Conservation (phyloP, 352 stramenopile species). For the Phytophthora multivora region DNA sequence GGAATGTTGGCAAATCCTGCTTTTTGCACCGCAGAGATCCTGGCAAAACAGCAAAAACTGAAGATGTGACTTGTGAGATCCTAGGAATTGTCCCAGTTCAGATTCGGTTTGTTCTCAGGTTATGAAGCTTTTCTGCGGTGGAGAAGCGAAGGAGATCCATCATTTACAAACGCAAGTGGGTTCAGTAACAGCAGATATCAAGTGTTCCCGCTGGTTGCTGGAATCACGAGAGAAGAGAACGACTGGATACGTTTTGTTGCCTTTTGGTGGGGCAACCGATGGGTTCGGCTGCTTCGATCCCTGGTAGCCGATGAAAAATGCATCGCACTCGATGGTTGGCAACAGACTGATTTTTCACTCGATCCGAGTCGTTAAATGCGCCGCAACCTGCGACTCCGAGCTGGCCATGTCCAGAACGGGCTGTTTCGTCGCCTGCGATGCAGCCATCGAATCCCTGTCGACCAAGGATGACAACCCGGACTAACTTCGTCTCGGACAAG, state of each 20-base stretch:
- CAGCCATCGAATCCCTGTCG: conserved; percentile 3
- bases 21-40: background rate
- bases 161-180: background rate
- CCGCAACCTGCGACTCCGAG: background rate
- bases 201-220: background rate
- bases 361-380: too few relatives aligned
- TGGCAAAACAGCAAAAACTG: conserved; percentile 8
- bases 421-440: conserved; percentile 20
- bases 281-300: background rate
- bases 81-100: conserved; percentile 5
- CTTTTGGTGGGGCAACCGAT: conserved; percentile 14
- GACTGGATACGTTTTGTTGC: background rate
- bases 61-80: conserved; percentile 7
- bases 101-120: background rate
- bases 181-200: conserved; percentile 19
- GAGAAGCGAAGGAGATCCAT: background rate
- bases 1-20: too few relatives aligned
- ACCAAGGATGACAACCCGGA: background rate
- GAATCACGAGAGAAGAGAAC: too few relatives aligned
- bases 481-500: conserved; percentile 3
- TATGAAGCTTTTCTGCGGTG: conserved; percentile 1
- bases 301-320: background rate
- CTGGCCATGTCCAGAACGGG: conserved; percentile 7
- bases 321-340: conserved; percentile 1
- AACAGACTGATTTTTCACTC: conserved; percentile 3